phyloP scores from a whole-genome alignment of 176 grass and related monocot species.

The Aegilops longissima region DNA sequence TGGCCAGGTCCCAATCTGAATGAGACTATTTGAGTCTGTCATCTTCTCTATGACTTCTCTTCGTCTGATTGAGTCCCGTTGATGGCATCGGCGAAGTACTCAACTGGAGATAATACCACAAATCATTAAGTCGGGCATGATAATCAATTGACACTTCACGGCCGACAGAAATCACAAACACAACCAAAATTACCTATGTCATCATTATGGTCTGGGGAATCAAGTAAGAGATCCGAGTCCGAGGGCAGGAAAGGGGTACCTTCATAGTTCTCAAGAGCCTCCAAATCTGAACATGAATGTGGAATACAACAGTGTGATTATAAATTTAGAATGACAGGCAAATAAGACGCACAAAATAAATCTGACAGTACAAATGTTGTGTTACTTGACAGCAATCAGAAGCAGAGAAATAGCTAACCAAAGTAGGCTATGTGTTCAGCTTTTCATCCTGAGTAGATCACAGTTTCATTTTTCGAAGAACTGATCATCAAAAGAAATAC shows the following conservation, averaged over 20 bases:
- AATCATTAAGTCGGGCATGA: not conserved
- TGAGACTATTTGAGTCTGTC: not conserved
- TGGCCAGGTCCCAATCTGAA: conserved; percentile 9
- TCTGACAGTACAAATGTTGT: not conserved
- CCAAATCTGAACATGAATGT: conserved; percentile 57
- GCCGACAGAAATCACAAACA: not conserved
- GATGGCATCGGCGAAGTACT: conserved; percentile 86
- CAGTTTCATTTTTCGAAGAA: not conserved
- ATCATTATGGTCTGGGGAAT: conserved; percentile 79
- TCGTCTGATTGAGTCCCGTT: conserved; percentile 80
- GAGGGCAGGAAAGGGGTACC: conserved; percentile 90
- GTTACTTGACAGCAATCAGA: not conserved
- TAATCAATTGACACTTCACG: not conserved
- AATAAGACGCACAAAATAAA: not conserved
- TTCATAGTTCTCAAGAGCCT: conserved; percentile 74
- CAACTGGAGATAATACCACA: conserved; percentile 47
- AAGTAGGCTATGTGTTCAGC: not conserved
- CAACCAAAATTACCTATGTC: conserved; percentile 66
- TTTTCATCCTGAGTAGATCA: not conserved
- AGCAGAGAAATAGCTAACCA: not conserved
- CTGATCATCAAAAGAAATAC: conserved; percentile 8
- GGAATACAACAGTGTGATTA: conserved; percentile 19
- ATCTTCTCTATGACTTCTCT: conserved; percentile 57
- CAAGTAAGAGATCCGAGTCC: conserved; percentile 84
- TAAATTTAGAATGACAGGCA: not conserved